phyloP scores from a whole-genome alignment of 805 yeast genomes.

The Wickerhamomyces subpelliculosus region DNA sequence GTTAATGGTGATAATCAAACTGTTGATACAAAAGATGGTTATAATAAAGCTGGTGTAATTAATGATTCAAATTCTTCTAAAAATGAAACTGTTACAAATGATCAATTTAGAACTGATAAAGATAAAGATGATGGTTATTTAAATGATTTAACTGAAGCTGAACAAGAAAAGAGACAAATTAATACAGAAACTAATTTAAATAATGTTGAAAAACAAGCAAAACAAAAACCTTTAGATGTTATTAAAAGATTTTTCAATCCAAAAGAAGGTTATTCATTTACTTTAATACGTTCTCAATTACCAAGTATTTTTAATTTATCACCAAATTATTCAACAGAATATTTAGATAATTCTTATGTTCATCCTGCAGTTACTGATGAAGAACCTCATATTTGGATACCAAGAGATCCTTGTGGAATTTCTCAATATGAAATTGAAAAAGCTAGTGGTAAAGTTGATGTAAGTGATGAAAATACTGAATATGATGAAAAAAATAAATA shows the following conservation, averaged over 20 bases:
- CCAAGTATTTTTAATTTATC: conserved; percentile 28
- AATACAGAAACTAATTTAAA: conserved; percentile 14
- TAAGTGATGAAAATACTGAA: conserved; percentile 50
- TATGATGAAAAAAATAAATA: conserved; percentile 52
- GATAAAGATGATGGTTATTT: conserved; percentile 19
- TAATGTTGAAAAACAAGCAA: conserved; percentile 12
- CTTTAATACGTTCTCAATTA: conserved; percentile 27
- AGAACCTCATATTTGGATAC: conserved; percentile 65
- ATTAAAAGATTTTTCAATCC: conserved; percentile 39
- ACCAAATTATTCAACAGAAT: conserved; percentile 25
- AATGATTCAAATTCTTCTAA: conserved; percentile 24
- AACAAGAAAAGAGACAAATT: conserved; percentile 18
- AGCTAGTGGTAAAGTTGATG: conserved; percentile 49
- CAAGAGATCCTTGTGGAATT: conserved; percentile 62
- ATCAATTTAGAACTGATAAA: no score
- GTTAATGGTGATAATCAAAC: conserved; percentile 1
- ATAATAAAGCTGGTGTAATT: conserved; percentile 3
- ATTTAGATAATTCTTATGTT: conserved; percentile 32
- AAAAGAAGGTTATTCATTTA: conserved; percentile 33
- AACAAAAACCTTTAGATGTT: conserved; percentile 9
- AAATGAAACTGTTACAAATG: conserved; percentile 24
- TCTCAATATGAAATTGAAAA: conserved; percentile 50
- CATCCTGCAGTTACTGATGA: conserved; percentile 52
- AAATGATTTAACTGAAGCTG: not conserved
- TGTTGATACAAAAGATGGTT: conserved; percentile 1